Base-by-base conservation (phyloP, 345 rosid genomes). In the Capsella bursapastoris region DNA sequence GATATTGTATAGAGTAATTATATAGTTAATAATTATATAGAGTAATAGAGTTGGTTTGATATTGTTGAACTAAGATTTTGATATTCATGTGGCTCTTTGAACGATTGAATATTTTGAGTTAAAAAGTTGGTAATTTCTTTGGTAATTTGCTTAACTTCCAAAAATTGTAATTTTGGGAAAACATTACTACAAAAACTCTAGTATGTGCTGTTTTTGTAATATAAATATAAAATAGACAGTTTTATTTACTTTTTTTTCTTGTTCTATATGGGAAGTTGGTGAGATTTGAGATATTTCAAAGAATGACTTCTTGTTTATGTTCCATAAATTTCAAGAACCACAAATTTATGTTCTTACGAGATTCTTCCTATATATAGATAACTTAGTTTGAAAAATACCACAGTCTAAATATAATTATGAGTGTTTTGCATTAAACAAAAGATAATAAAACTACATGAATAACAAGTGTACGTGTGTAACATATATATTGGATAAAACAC, bases 1-100 rank as follows among this genome's bases (percentile, higher is more conserved):
- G 22, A 18, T 18, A 18, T 18, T 18, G 22, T 18, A 18, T 18
- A 18, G 22, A 18, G 22, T 18, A 18, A 18, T 18, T 18, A 18
- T 18, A 18, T 18, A 18, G 22, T 53, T 57, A 47, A 5, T 9
- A 9, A 1, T 58, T 14, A 29, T 65, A 4, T 29, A 0, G 38
- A 31, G 3, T 55, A 51, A 40, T 14, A 57, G 8, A 43, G 69
- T 68, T 43, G 69, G 68, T 68, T 68, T 25, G 58, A 41, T 75
- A 52, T 68, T 61, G 74, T 68, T 75, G 64, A 75, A 60, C 74
- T 25, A 52, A 41, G 18, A 52, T 44, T 43, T 60, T 60, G 62
- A 56, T 56, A 28, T 38, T 64, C 2, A 12, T 57, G 25, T 22
- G 65, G 40, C 29, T 52, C 50, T 75, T 34, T 61, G 25, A 40